Percentiles rank a stretch among this genome's conserved stretches.
Evolutionary conservation across 1,284 basidiomycete species (phyloP).

Genomic region (Trametes versicolor): DNA sequence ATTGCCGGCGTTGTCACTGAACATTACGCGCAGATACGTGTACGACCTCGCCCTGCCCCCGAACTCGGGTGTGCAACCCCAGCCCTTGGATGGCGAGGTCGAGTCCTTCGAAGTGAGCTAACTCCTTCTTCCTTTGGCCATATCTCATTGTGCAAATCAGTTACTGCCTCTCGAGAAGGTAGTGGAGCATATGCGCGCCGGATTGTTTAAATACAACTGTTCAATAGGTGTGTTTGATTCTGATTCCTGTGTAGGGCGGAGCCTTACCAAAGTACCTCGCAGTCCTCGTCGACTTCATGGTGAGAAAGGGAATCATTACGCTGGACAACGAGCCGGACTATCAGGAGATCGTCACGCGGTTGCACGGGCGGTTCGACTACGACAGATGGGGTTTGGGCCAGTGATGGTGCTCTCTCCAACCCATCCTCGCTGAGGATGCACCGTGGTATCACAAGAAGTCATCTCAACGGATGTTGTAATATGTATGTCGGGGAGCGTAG

Average conservation of each 20-base stretch:
- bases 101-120: constrained; percentile 83
- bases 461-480: too few species aligned
- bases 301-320: constrained; percentile 80
- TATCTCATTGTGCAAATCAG: constrained; percentile 47
- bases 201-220: constrained; percentile 89
- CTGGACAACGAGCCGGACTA: constrained; percentile 83
- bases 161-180: constrained; percentile 66
- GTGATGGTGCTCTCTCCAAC: neutral
- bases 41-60: constrained; percentile 83
- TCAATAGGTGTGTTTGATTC: constrained; percentile 63
- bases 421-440: neutral
- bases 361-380: constrained; percentile 75
- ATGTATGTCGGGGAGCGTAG: too few species aligned
- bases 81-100: constrained; percentile 92
- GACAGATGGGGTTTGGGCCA: constrained; percentile 59
- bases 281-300: constrained; percentile 89
- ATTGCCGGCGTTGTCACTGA: constrained; percentile 4
- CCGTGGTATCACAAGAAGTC: too few species aligned
- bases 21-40: constrained; percentile 62
- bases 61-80: constrained; percentile 62
- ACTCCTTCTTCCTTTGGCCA: neutral
- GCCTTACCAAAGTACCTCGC: neutral
- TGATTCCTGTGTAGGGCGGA: too few species aligned
- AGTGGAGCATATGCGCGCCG: constrained; percentile 63
- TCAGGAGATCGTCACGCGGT: constrained; percentile 74